Evolutionary conservation across 805 yeast genomes (phyloP).

Genomic region (Wickerhamiella qilinensis): DNA sequence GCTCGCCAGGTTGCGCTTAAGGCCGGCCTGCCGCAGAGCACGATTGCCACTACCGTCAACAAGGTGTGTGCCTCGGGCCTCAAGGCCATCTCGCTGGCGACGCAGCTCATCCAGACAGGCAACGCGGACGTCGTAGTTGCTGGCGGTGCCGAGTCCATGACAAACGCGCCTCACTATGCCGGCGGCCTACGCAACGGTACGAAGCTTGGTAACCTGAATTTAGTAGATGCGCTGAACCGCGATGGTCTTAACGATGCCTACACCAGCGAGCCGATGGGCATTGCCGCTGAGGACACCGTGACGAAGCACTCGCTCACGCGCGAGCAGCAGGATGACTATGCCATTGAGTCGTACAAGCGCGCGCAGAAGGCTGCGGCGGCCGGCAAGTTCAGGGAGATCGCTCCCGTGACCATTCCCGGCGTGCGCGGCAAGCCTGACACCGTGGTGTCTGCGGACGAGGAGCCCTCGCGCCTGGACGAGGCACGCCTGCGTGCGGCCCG

Average conservation of each 20-base stretch:
- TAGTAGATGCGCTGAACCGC: constrained; percentile 79
- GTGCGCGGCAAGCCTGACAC: constrained; percentile 73
- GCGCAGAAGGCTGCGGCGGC: constrained; percentile 66
- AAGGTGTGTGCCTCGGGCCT: constrained; percentile 96
- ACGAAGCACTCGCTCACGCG: constrained; percentile 60
- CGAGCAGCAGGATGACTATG: constrained; percentile 80
- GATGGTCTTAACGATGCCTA: constrained; percentile 94
- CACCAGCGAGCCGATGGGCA: constrained; percentile 83
- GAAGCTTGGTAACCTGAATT: constrained; percentile 65
- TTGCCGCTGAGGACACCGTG: constrained; percentile 94
- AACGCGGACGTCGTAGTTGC: constrained; percentile 84
- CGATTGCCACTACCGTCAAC: constrained; percentile 82
- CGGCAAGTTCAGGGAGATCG: constrained; percentile 77
- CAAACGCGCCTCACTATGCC: constrained; percentile 84
- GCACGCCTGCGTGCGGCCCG: constrained; percentile 66
- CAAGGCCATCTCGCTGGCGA: constrained; percentile 79
- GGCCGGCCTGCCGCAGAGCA: constrained; percentile 68
- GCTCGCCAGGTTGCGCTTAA: constrained; percentile 93
- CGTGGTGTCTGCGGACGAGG: constrained; percentile 66
- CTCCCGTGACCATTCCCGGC: constrained; percentile 82
- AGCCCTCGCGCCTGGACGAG: constrained; percentile 61
- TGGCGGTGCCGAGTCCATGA: constrained; percentile 97
- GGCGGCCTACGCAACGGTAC: constrained; percentile 78
- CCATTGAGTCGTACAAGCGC: constrained; percentile 68
- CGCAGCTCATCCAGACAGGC: constrained; percentile 80